Percentiles rank a stretch among this genome's conserved stretches.
Conservation (phyloP, 495 filamentous ascomycete genomes). For the Aspergillus diversus region DNA sequence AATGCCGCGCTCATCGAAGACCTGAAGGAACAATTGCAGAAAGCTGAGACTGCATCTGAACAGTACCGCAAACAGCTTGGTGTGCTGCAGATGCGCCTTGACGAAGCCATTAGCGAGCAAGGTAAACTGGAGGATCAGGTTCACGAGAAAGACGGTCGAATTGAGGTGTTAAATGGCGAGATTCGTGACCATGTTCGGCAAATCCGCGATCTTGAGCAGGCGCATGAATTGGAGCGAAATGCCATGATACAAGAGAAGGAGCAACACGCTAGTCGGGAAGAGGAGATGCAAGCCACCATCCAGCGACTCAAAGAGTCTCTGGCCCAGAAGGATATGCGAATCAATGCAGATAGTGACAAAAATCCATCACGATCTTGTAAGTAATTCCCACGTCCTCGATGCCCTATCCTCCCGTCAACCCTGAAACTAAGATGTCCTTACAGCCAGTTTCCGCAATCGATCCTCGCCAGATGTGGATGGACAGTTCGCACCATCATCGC, state of each 20-base stretch:
- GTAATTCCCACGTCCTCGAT: constrained; percentile 26
- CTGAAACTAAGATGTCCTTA: constrained; percentile 35
- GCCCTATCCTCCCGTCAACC: constrained; percentile 1
- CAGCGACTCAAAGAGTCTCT: constrained; percentile 88
- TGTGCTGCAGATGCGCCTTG: constrained; percentile 80
- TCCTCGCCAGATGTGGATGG: constrained; percentile 56
- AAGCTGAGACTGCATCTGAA: constrained; percentile 77
- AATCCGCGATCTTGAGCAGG: constrained; percentile 83
- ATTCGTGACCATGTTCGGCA: constrained; percentile 77
- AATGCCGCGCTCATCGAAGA: constrained; percentile 83
- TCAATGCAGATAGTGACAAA: constrained; percentile 65
- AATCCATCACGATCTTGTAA: constrained; percentile 72
- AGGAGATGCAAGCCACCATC: constrained; percentile 86
- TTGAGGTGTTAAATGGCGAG: constrained; percentile 78
- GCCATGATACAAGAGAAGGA: constrained; percentile 90
- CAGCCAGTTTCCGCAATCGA: constrained; percentile 58
- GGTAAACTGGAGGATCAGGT: constrained; percentile 80
- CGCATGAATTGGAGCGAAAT: constrained; percentile 87
- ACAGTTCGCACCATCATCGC: constrained; percentile 87
- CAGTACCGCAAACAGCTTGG: constrained; percentile 82
- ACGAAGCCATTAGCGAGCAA: constrained; percentile 84
- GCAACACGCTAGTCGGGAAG: constrained; percentile 77
- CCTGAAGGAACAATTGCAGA: constrained; percentile 75
- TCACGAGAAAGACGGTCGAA: constrained; percentile 79
- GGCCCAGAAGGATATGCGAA: constrained; percentile 64